phyloP scores from a whole-genome alignment of 116 monocot species.

The Dioscorea cayenensis region DNA sequence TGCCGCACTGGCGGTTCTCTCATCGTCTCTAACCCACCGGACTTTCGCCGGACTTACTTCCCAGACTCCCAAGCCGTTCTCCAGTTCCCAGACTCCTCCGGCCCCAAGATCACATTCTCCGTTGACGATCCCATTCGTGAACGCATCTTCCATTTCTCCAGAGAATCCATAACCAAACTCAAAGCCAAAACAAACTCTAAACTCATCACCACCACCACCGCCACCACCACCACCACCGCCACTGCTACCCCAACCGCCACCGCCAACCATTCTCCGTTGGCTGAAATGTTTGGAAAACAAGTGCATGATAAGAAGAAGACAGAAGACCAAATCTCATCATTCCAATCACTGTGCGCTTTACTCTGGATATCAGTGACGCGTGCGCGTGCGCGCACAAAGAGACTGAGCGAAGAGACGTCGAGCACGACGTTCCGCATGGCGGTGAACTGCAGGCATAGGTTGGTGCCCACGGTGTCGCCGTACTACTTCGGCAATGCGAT shows the following conservation, averaged over 20 bases:
- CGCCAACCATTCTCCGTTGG: not conserved
- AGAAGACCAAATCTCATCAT: conserved; percentile 39
- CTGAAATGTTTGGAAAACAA: conserved; percentile 37
- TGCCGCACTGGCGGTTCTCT: conserved; percentile 24
- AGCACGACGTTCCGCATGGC: conserved; percentile 63
- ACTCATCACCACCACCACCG: too few relatives aligned
- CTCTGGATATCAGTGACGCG: conserved; percentile 66
- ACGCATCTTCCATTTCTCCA: conserved; percentile 52
- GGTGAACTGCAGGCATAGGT: conserved; percentile 61
- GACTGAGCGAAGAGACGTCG: conserved; percentile 12
- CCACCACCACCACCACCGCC: too few relatives aligned
- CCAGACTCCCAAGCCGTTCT: conserved; percentile 43
- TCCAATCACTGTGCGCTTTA: conserved; percentile 65
- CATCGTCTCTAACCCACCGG: conserved; percentile 24
- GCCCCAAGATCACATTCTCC: conserved; percentile 46
- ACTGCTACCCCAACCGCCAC: too few relatives aligned
- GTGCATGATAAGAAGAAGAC: conserved; percentile 17
- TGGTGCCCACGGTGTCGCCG: conserved; percentile 36
- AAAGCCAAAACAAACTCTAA: conserved; percentile 44
- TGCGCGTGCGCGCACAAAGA: conserved; percentile 20
- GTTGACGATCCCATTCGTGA: conserved; percentile 41
- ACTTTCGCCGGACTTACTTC: conserved; percentile 59
- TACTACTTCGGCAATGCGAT: conserved; percentile 88
- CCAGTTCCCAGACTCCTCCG: conserved; percentile 27
- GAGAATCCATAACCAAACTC: conserved; percentile 28